phyloP scores from a whole-genome alignment of 345 rosid genomes.

The Cardamine occulta region DNA sequence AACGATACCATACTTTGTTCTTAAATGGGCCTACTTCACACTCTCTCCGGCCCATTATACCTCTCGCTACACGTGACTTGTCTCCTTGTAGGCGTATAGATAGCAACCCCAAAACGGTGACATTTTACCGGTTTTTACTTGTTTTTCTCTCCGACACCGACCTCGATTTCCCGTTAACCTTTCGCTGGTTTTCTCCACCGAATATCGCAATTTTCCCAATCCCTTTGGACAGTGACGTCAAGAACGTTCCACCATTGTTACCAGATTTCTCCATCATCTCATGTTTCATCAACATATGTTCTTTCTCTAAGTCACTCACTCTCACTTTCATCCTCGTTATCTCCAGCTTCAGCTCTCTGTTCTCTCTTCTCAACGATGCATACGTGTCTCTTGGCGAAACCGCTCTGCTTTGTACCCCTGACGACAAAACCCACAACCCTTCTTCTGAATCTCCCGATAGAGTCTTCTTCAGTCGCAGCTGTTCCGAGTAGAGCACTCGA shows the following conservation, averaged over 20 bases:
- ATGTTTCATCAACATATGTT: slow-evolving; percentile 84
- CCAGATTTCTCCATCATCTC: slow-evolving; percentile 75
- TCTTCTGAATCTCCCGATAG: slow-evolving; percentile 69
- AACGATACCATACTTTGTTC: slow-evolving; percentile 30
- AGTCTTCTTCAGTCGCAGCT: slow-evolving; percentile 62
- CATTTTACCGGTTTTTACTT: slow-evolving; percentile 43
- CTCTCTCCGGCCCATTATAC: slow-evolving; percentile 28
- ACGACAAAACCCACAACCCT: slow-evolving; percentile 52
- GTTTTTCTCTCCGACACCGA: slow-evolving; percentile 55
- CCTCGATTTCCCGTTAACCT: slow-evolving; percentile 56
- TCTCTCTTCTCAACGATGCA: slow-evolving; percentile 91
- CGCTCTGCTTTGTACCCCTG: slow-evolving; percentile 77
- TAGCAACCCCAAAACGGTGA: slow-evolving; percentile 29
- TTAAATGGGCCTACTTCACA: slow-evolving; percentile 36
- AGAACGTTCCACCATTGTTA: slow-evolving; percentile 61
- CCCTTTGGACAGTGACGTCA: slow-evolving; percentile 78
- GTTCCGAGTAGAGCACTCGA: slow-evolving; percentile 38
- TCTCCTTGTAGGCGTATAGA: slow-evolving; percentile 5
- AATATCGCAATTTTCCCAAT: slow-evolving; percentile 72
- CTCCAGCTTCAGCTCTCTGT: slow-evolving; percentile 92
- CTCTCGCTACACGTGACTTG: slow-evolving; percentile 34
- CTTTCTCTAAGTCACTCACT: slow-evolving; percentile 87
- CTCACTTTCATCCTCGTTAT: slow-evolving; percentile 96
- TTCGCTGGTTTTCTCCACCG: slow-evolving; percentile 59
- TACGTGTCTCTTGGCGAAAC: slow-evolving; percentile 91